Evolutionary conservation across 352 stramenopile species (phyloP).

Genomic region (Phytophthora syringae): DNA sequence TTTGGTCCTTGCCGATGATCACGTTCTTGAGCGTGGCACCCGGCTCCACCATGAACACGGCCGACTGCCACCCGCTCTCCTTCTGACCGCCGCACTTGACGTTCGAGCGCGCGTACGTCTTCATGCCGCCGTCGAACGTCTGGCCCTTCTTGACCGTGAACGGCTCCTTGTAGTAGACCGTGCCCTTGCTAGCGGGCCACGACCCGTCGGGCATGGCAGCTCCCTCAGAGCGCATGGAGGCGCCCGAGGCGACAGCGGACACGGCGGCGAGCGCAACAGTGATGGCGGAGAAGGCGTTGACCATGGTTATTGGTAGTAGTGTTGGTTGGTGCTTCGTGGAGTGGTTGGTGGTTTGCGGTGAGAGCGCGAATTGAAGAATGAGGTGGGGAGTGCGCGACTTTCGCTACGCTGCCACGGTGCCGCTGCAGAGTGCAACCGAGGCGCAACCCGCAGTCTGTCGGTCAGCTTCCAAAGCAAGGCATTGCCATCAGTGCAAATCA

Average conservation of each 20-base stretch:
- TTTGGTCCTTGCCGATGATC: too few relatives aligned
- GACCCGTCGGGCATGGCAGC: conserved; percentile 32
- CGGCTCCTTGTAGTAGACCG: conserved; percentile 23
- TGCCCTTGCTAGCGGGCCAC: conserved; percentile 37
- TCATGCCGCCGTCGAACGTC: conserved; percentile 50
- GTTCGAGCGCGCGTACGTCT: conserved; percentile 48
- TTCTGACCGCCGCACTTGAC: too few relatives aligned
- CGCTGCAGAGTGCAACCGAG: not conserved
- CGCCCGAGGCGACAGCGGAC: conserved; percentile 17
- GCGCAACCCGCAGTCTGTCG: conserved; percentile 10
- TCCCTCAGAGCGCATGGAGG: conserved; percentile 23
- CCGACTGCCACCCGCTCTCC: too few relatives aligned
- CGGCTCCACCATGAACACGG: too few relatives aligned
- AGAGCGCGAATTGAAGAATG: conserved; percentile 21
- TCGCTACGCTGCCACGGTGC: not conserved
- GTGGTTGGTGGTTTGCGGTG: conserved; percentile 10
- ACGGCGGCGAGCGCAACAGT: conserved; percentile 10
- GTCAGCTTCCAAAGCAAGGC: not conserved
- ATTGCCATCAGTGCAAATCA: conserved; percentile 14
- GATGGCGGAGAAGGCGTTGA: conserved; percentile 20
- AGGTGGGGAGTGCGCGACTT: not conserved
- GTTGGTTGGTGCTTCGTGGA: not conserved
- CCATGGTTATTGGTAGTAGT: conserved; percentile 7
- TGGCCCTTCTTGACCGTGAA: conserved; percentile 41
- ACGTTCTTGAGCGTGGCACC: too few relatives aligned